phyloP scores from a whole-genome alignment of 371 early-diverging fungal genomes.

The Dichotomocladium elegans region DNA sequence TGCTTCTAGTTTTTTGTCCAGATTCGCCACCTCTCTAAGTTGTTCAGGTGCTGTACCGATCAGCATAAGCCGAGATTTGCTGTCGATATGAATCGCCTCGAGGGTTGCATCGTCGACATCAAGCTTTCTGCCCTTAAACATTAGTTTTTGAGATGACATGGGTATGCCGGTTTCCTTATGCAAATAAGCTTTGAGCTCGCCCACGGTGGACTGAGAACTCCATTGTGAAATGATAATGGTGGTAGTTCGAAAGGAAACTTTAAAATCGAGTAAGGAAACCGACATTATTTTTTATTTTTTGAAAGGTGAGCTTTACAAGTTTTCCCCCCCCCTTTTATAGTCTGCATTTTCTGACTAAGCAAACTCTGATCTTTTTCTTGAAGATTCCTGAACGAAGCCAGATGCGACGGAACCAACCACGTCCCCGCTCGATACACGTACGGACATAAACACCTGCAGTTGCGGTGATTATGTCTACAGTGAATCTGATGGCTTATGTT shows the following conservation, averaged over 20 bases:
- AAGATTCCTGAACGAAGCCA: too few species aligned
- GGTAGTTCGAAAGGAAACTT: conserved; percentile 42
- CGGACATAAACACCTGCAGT: too few species aligned
- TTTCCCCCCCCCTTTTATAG: too few species aligned
- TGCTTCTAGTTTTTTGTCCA: conserved; percentile 24
- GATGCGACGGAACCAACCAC: too few species aligned
- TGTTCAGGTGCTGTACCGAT: conserved; percentile 50
- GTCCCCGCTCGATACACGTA: too few species aligned
- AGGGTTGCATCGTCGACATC: conserved; percentile 16
- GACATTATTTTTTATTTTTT: too few species aligned
- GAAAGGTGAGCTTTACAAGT: too few species aligned
- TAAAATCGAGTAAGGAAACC: conserved; percentile 27
- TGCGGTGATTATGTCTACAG: too few species aligned
- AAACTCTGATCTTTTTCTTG: too few species aligned
- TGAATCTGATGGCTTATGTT: too few species aligned
- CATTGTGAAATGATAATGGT: conserved; percentile 22
- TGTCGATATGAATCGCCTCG: conserved; percentile 8
- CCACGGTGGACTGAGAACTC: conserved; percentile 18
- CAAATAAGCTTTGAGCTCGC: conserved; percentile 32
- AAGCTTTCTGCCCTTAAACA: conserved; percentile 49
- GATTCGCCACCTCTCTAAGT: conserved; percentile 36
- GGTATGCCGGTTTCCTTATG: conserved; percentile 36
- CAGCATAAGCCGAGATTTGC: conserved; percentile 45
- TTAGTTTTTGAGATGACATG: conserved; percentile 38
- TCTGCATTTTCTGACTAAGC: too few species aligned